These are phyloP conservation scores for Aspergillus glaucus DNA, from an alignment of 2,329 filamentous ascomycete species.

Conservation along the genomic window DNA sequence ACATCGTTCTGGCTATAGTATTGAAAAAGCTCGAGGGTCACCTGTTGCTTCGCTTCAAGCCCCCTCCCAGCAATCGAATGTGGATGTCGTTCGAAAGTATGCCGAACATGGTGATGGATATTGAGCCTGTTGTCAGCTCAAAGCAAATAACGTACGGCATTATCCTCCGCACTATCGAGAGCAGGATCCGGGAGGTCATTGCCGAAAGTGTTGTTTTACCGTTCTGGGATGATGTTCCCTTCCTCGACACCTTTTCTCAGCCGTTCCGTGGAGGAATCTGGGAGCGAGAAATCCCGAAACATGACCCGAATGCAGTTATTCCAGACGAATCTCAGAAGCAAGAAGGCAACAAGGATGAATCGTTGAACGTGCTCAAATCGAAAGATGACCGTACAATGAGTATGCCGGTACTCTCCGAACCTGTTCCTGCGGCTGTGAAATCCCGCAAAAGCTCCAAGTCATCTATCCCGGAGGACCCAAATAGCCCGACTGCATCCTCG, in stretches of 20 bases:
- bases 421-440: conserved; percentile 16
- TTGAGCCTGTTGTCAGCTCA: conserved; percentile 91
- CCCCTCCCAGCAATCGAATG: conserved; percentile 88
- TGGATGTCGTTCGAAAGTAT: conserved; percentile 94
- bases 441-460: conserved; percentile 23
- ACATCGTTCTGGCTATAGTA: conserved; percentile 78
- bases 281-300: conserved; percentile 43
- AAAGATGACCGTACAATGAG: conserved; percentile 32
- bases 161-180: conserved; percentile 89
- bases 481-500: conserved; percentile 15
- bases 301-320: conserved; percentile 31
- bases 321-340: conserved; percentile 28
- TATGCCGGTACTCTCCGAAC: conserved; percentile 25
- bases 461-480: conserved; percentile 15
- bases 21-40: conserved; percentile 82
- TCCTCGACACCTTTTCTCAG: conserved; percentile 74
- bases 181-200: conserved; percentile 86
- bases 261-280: conserved; percentile 81
- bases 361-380: conserved; percentile 21
- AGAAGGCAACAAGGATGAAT: conserved; percentile 12
- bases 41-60: conserved; percentile 78
- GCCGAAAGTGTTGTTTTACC: conserved; percentile 86
- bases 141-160: conserved; percentile 92
- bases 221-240: conserved; percentile 94
- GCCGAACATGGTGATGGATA: conserved; percentile 88